Evolutionary conservation across 257 asterid species (phyloP).

Genomic region (Leonotis leonurus): DNA sequence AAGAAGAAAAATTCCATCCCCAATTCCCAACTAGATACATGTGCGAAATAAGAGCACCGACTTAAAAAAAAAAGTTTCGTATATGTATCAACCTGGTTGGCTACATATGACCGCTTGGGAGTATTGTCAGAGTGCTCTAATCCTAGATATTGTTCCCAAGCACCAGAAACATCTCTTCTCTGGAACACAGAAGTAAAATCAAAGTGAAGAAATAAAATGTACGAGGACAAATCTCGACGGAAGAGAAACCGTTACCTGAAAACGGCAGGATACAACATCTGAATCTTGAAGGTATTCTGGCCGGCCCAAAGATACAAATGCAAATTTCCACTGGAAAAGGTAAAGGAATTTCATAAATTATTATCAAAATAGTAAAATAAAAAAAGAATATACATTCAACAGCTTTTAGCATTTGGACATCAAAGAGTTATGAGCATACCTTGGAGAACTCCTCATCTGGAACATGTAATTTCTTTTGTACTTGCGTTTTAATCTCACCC

Average conservation of each 20-base stretch:
- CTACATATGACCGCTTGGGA: constrained; percentile 53
- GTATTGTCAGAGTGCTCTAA: constrained; percentile 64
- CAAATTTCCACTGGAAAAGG: constrained; percentile 57
- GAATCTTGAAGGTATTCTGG: constrained; percentile 62
- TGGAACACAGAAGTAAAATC: constrained; percentile 21
- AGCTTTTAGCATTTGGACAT: neutral
- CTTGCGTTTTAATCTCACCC: constrained; percentile 46
- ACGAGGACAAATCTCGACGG: neutral
- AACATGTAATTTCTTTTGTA: constrained; percentile 59
- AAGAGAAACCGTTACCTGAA: constrained; percentile 36
- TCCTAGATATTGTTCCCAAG: constrained; percentile 71
- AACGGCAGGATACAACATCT: constrained; percentile 46
- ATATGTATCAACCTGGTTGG: constrained; percentile 44
- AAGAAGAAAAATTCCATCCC: neutral
- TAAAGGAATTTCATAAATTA: constrained; percentile 6
- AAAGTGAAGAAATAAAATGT: neutral
- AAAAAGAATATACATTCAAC: neutral
- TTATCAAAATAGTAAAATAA: neutral
- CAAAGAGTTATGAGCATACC: constrained; percentile 28
- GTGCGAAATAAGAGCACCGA: too few relatives aligned
- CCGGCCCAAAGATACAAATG: constrained; percentile 56
- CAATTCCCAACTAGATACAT: neutral
- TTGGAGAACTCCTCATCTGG: constrained; percentile 65
- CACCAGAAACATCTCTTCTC: constrained; percentile 68
- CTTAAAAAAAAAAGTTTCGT: too few relatives aligned